Evolutionary conservation across 116 monocot species (phyloP), one percentile per base, ranked within the genome.

Genomic region (Thalassia testudinum): DNA sequence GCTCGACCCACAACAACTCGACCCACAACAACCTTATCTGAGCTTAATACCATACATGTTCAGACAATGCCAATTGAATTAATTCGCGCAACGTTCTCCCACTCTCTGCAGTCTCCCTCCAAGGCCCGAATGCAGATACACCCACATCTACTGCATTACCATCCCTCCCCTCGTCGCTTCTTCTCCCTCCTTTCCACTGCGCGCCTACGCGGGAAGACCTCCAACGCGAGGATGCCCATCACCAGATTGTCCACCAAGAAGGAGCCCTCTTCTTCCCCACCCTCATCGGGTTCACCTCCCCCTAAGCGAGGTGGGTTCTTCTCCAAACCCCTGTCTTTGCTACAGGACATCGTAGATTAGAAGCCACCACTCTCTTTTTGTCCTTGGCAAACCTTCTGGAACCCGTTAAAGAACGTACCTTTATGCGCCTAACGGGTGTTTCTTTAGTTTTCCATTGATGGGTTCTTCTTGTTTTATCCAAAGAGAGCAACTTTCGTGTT

Each of bases 221-320:
- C 13, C 1, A 47, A 18, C 1, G 26, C 25, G 45, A 54, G 11
- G 47, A 53, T 60, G 53, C 24, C 59, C 44, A 44, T 53, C 17
- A 45, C 52, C 53, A 67, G 60, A 34, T 26, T 57, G 0, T 21
- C 42, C 43, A 42, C 48, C 20, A 59, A 49, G 30, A 40, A 37
- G 40, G 5, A 15, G n/a, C 19, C 38, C 29, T 23, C 21, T 51
- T 38, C 50, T 14, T 24, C 51, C 24, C 15, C 13, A 15, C 21
- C 62, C 23, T 8, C 22, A 1, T 37, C 20, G 6, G 17, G 27
- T 30, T 34, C 30, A 10, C 3, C 10, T 10, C 30, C 10, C 30
- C 30, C 37, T 14, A 24, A 1, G 0, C 1, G 24, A 14, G 24
- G 8, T 14, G 24, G 52, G 24, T 26, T 22, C 26, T 24, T 13